Percentiles rank a stretch among this genome's conserved stretches.
These are phyloP conservation scores for Phytopythium boreale DNA, from an alignment of 352 stramenopile genomes.

Conservation along the genomic window DNA sequence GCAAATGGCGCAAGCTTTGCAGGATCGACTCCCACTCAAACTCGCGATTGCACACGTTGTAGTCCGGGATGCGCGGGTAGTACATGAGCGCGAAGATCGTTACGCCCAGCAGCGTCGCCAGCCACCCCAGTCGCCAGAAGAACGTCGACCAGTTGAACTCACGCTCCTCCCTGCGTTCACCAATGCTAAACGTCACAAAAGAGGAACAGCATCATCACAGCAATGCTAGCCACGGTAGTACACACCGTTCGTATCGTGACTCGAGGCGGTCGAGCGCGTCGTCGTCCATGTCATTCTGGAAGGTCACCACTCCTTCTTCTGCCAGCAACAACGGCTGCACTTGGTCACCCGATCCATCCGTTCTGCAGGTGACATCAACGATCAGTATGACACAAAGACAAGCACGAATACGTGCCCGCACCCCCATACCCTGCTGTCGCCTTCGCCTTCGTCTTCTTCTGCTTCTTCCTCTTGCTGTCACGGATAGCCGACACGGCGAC, in stretches of 20 bases:
- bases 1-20: constrained; percentile 61
- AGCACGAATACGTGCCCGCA: background rate
- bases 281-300: constrained; percentile 59
- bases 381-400: background rate
- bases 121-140: constrained; percentile 48
- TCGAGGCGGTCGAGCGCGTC: constrained; percentile 48
- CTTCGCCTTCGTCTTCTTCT: constrained; percentile 31
- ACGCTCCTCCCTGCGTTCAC: constrained; percentile 27
- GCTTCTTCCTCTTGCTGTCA: constrained; percentile 16
- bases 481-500: constrained; percentile 16
- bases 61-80: constrained; percentile 83
- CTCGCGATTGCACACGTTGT: constrained; percentile 88
- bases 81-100: constrained; percentile 85
- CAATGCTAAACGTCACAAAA: background rate
- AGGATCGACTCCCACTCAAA: constrained; percentile 89
- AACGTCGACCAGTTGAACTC: constrained; percentile 51
- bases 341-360: constrained; percentile 16
- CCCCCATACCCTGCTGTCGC: constrained; percentile 11
- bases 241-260: constrained; percentile 33
- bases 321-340: constrained; percentile 50
- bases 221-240: background rate
- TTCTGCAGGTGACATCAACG: background rate
- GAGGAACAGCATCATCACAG: background rate
- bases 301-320: constrained; percentile 45
- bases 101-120: constrained; percentile 45